These are phyloP conservation scores for Alectoria sarmentosa DNA, from an alignment of 495 filamentous ascomycete species.

Conservation along the genomic window DNA sequence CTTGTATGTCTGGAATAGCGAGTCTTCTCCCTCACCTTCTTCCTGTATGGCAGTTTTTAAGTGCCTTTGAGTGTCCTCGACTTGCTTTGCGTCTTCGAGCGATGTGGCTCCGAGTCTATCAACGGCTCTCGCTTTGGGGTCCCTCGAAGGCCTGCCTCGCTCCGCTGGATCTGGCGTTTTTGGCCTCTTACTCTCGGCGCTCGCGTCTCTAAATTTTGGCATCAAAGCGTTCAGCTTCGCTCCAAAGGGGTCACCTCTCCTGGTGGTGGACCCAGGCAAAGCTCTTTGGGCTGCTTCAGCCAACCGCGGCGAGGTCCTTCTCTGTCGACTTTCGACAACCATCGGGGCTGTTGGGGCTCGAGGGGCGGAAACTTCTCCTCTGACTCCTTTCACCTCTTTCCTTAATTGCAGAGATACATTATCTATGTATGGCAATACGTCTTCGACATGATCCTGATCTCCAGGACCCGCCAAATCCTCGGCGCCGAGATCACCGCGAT, in stretches of 20 bases:
- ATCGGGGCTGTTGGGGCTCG: not conserved
- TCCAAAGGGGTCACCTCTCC: conserved; percentile 5
- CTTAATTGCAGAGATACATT: not conserved
- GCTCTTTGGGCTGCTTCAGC: not conserved
- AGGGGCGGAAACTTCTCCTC: not conserved
- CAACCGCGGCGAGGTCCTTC: not conserved
- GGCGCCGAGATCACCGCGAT: not conserved
- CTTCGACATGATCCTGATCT: not conserved
- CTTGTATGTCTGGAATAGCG: not conserved
- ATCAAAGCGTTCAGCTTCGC: not conserved
- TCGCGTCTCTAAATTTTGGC: not conserved
- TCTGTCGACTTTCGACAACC: not conserved
- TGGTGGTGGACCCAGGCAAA: not conserved
- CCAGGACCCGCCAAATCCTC: not conserved
- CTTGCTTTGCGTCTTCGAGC: not conserved
- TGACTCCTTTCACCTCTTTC: not conserved
- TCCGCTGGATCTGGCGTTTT: too few relatives aligned
- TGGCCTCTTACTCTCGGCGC: not conserved
- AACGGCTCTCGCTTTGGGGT: not conserved
- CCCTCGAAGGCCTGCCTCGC: not conserved
- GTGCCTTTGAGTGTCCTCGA: not conserved
- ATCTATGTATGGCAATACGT: not conserved
- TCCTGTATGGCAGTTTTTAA: not conserved
- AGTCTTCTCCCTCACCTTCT: not conserved
- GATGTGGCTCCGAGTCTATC: not conserved